These are phyloP conservation scores for Tricholoma saponaceum DNA, from an alignment of 768 basidiomycete species.

Conservation along the genomic window DNA sequence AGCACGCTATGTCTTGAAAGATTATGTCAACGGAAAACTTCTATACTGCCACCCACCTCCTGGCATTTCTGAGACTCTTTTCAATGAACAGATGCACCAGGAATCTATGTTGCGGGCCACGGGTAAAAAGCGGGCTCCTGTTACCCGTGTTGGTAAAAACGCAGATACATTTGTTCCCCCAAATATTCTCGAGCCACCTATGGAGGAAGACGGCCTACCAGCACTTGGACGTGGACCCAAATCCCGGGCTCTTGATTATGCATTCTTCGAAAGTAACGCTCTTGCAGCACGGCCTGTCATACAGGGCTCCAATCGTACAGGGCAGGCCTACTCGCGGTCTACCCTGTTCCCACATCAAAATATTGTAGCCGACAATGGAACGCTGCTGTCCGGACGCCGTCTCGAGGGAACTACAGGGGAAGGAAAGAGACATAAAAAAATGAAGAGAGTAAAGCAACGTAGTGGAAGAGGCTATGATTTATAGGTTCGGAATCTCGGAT, in stretches of 20 bases:
- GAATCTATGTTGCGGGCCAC: conserved; percentile 52
- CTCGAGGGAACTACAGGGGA: conserved; percentile 35
- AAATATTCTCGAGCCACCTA: conserved; percentile 18
- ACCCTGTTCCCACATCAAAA: conserved; percentile 83
- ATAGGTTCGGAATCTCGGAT: background rate
- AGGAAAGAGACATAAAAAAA: conserved; percentile 79
- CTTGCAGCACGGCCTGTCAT: conserved; percentile 61
- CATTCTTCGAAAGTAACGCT: conserved; percentile 69
- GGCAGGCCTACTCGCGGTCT: conserved; percentile 58
- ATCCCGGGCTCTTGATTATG: conserved; percentile 68
- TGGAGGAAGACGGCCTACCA: conserved; percentile 20
- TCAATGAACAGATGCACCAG: conserved; percentile 71
- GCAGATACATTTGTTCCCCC: conserved; percentile 77
- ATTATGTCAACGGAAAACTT: conserved; percentile 93
- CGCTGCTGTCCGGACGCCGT: conserved; percentile 43
- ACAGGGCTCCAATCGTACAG: conserved; percentile 52
- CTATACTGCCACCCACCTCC: conserved; percentile 92
- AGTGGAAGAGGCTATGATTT: conserved; percentile 91
- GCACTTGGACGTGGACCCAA: conserved; percentile 41
- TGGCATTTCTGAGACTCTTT: conserved; percentile 53
- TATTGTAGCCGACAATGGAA: conserved; percentile 73
- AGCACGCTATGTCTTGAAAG: conserved; percentile 89
- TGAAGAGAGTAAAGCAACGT: conserved; percentile 79
- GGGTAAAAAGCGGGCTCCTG: conserved; percentile 87
- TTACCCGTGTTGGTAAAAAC: conserved; percentile 78